phyloP scores from a whole-genome alignment of 2,329 filamentous ascomycete genomes.

The Fusarium incarnatum region DNA sequence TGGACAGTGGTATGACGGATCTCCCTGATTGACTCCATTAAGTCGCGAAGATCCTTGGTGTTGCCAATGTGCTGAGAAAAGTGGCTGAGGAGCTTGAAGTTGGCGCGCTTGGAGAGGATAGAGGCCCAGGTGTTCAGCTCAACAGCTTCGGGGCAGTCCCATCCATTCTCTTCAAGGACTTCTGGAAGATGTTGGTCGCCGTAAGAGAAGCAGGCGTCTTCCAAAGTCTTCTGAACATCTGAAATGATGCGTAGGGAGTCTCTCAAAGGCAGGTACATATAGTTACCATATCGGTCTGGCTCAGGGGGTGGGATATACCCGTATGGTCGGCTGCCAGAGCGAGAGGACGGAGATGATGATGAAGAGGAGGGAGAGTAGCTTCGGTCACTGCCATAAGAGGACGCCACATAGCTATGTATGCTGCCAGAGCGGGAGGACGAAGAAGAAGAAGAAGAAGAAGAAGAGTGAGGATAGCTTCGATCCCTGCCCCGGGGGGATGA shows the following conservation, averaged over 20 bases:
- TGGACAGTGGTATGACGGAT: constrained; percentile 28
- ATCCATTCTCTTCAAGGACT: constrained; percentile 5
- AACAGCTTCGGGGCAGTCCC: constrained; percentile 9
- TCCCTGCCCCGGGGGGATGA: too few species aligned
- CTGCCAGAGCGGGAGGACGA: too few species aligned
- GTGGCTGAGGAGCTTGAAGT: not conserved
- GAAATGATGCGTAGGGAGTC: not conserved
- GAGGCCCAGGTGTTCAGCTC: constrained; percentile 16
- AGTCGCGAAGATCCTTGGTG: accelerated
- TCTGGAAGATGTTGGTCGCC: constrained; percentile 1
- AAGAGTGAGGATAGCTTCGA: too few species aligned
- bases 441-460: too few species aligned
- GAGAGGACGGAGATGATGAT: too few species aligned
- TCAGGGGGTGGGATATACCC: too few species aligned
- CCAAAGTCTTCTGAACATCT: constrained; percentile 8
- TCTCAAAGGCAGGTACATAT: not conserved
- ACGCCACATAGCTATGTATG: too few species aligned
- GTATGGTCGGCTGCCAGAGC: too few species aligned
- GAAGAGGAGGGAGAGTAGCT: too few species aligned
- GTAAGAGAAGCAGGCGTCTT: constrained; percentile 12
- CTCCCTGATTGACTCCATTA: not conserved
- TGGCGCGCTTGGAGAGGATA: not conserved
- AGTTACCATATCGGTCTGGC: not conserved
- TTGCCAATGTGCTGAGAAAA: too few species aligned
- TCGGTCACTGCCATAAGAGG: not conserved